A percentile compares a stretch with the other conserved stretches of the same genome.
These are phyloP conservation scores for Geotrichum bryndzae DNA, from an alignment of 1,139 yeast genomes.

Conservation along the genomic window DNA sequence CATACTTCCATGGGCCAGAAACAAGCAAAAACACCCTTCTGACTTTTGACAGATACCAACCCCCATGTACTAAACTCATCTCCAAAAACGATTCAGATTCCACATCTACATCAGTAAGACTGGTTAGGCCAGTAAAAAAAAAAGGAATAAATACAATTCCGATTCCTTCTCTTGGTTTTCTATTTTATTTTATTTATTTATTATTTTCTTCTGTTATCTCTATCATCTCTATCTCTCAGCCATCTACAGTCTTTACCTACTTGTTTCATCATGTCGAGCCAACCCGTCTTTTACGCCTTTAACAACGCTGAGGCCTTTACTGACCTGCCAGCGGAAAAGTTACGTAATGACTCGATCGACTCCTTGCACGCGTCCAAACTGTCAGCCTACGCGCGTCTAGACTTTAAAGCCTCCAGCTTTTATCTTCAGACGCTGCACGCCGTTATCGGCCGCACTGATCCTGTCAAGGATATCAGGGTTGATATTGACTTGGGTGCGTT, in stretches of 20 bases:
- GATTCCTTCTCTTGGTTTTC: neutral
- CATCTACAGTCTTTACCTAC: neutral
- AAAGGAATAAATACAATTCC: neutral
- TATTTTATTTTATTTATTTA: neutral
- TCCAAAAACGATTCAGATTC: neutral
- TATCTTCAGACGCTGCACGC: conserved; percentile 95
- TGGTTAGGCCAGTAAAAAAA: neutral
- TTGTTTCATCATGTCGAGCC: neutral
- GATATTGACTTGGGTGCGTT: conserved; percentile 82
- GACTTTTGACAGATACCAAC: conserved; percentile 2
- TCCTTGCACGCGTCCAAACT: conserved; percentile 44
- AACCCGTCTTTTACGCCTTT: neutral
- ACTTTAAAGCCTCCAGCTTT: conserved; percentile 86
- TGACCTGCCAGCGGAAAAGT: neutral
- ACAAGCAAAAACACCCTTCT: neutral
- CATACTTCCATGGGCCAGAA: neutral
- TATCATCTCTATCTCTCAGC: neutral
- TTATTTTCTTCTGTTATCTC: neutral
- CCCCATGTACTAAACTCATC: neutral
- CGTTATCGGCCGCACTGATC: conserved; percentile 59
- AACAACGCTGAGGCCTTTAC: neutral
- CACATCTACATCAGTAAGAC: neutral
- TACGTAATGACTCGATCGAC: neutral
- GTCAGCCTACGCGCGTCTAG: conserved; percentile 89
- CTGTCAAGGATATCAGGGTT: conserved; percentile 44